phyloP scores from a whole-genome alignment of 2,329 filamentous ascomycete genomes.

The Trichoderma gracile region DNA sequence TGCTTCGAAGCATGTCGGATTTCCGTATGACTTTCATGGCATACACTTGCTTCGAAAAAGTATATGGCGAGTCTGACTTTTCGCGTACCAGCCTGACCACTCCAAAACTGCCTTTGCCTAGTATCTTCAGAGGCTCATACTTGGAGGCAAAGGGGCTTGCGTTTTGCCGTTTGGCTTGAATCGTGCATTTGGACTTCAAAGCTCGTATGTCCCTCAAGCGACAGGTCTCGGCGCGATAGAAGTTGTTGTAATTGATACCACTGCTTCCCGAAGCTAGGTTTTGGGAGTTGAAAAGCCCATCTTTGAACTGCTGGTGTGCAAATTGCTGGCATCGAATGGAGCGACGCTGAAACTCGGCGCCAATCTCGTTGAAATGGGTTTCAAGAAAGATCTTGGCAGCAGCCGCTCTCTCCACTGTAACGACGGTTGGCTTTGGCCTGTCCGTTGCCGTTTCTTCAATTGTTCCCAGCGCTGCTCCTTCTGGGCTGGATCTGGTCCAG shows the following conservation, averaged over 20 bases:
- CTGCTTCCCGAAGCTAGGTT: constrained; percentile 58
- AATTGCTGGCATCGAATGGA: constrained; percentile 39
- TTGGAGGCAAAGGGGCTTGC: constrained; percentile 32
- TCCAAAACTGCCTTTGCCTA: constrained; percentile 94
- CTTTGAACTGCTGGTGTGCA: constrained; percentile 39
- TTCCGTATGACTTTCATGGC: constrained; percentile 98
- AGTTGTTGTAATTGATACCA: constrained; percentile 56
- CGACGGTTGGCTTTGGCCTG: constrained; percentile 38
- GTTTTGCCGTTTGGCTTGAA: constrained; percentile 22
- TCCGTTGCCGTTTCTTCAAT: constrained; percentile 38
- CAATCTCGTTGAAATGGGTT: constrained; percentile 74
- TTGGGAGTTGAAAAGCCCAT: constrained; percentile 57
- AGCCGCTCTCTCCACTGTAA: constrained; percentile 74
- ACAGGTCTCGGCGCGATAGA: constrained; percentile 67
- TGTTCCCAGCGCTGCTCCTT: constrained; percentile 39
- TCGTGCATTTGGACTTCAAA: constrained; percentile 61
- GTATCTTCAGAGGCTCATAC: constrained; percentile 78
- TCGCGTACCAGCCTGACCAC: constrained; percentile 84
- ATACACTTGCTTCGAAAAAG: constrained; percentile 60
- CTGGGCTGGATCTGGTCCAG: constrained; percentile 42
- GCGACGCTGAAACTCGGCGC: constrained; percentile 48
- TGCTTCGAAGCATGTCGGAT: constrained; percentile 84
- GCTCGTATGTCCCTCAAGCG: constrained; percentile 72
- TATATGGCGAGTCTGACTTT: constrained; percentile 42
- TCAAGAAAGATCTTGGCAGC: constrained; percentile 87